Base-by-base conservation (phyloP, 1,139 yeast genomes). In the Cylindricascospora bacillispora region DNA sequence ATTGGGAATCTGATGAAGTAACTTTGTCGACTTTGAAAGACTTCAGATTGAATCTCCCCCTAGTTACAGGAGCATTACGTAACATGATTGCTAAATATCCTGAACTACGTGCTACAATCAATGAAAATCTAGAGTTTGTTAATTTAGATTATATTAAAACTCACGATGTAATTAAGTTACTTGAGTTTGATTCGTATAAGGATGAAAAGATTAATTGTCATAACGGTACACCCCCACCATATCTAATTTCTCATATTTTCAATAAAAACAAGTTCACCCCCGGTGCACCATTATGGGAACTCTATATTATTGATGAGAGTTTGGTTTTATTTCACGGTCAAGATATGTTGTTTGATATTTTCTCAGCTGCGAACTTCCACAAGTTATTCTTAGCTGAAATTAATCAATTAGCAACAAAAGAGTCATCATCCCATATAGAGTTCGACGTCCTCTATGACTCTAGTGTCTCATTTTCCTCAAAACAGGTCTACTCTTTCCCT, bases 321-420 rank as follows among this genome's bases (percentile, higher is more conserved):
- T 28, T 44, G 29, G 30, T 49, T 4, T 34, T 48, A 4, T 49
- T 50, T 24, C 53, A 50, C 37, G 52, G 52, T 3, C 50, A 47
- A 24, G 53, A 48, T 25, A 36, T 38, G 3, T 29, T 50, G 19
- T 50, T 49, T 37, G 56, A 50, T 31, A 33, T 41, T 3, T 50
- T 47, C 33, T 44, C 54, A 3, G 49, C 49, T n/a, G 52, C 52
- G 13, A 41, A 41, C 26, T 43, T 50, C 23, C 52, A 45, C 29
- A 42, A 41, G 12, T 20, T 37, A 18, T 39, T 44, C 17, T 22
- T 36, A 5, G 22, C 18, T 12, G 32, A 25, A 14, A 19, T 29
- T 6, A 22, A 18, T n/a, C 17, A 19, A 4, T 10, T 18, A 7
- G 21, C 21, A 7, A 32, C 23, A 25, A n/a, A n/a, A n/a, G n/a